Conservation (phyloP, 192 early-diverging fungal species). For the Mortierella alpina region DNA sequence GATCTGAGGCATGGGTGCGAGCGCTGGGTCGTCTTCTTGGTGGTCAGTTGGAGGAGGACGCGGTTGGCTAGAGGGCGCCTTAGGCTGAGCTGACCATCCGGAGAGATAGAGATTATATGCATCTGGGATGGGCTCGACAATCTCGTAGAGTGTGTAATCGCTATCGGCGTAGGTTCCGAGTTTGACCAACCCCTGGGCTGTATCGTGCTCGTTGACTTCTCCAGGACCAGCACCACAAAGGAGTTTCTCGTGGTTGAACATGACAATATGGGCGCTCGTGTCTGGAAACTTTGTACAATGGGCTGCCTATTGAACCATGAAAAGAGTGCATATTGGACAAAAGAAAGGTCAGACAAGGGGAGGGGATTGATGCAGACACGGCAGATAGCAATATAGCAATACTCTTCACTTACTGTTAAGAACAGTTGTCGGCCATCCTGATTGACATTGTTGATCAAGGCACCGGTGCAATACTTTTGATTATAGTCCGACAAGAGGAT, state of each 20-base stretch:
- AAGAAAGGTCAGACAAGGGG: neutral
- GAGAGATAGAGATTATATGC: conserved; percentile 55
- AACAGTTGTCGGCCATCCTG: conserved; percentile 59
- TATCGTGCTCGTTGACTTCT: conserved; percentile 51
- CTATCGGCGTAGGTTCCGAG: conserved; percentile 37
- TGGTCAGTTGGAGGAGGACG: neutral
- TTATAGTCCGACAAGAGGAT: conserved; percentile 58
- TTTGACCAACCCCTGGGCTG: conserved; percentile 51
- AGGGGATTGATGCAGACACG: neutral
- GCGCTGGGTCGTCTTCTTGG: neutral
- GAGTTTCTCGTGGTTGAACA: conserved; percentile 59
- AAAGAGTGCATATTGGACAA: neutral
- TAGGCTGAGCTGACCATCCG: conserved; percentile 49
- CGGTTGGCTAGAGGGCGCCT: conserved; percentile 19
- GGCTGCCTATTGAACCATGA: conserved; percentile 37
- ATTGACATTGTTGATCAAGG: conserved; percentile 55
- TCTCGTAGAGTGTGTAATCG: conserved; percentile 57
- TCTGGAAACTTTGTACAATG: conserved; percentile 55
- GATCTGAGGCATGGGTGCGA: neutral
- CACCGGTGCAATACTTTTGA: conserved; percentile 61
- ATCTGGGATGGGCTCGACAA: conserved; percentile 56
- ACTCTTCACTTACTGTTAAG: conserved; percentile 50
- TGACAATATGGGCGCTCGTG: conserved; percentile 54
- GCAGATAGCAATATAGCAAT: neutral
- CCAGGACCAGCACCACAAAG: conserved; percentile 34